Evolutionary conservation across 768 basidiomycete genomes (phyloP).

Genomic region (Leucocoprinus birnbaumii): DNA sequence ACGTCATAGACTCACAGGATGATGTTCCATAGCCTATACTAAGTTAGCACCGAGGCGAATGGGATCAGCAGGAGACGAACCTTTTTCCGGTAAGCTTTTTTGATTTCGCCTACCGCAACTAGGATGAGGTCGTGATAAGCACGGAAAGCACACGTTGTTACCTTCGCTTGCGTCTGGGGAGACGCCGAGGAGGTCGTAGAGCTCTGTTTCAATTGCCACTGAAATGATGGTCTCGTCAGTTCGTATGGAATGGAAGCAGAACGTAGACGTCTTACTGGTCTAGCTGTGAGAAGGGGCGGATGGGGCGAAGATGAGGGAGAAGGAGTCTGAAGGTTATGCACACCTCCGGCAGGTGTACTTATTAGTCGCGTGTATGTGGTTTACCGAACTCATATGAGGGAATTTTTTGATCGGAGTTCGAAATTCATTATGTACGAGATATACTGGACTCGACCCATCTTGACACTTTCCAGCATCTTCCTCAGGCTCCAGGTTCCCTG

Average conservation of each 20-base stretch:
- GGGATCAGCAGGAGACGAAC: constrained; percentile 34
- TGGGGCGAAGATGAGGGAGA: not conserved
- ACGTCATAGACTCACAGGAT: constrained; percentile 54
- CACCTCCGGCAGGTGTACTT: constrained; percentile 11
- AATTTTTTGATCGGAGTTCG: constrained; percentile 35
- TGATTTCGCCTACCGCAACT: constrained; percentile 67
- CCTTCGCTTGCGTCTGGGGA: constrained; percentile 68
- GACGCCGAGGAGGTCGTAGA: constrained; percentile 87
- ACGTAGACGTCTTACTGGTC: constrained; percentile 1
- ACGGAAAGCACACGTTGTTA: constrained; percentile 23
- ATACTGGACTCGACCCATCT: not conserved
- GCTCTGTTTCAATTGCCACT: constrained; percentile 77
- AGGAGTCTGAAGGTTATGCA: constrained; percentile 1
- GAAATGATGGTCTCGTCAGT: not conserved
- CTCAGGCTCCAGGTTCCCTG: too few species aligned
- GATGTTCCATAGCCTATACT: constrained; percentile 77
- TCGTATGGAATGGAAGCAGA: not conserved
- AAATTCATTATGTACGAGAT: constrained; percentile 11
- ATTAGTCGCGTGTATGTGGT: not conserved
- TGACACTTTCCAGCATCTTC: not conserved
- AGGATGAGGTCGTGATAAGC: constrained; percentile 15
- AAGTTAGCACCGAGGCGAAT: constrained; percentile 8
- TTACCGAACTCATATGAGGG: not conserved
- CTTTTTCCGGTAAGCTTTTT: constrained; percentile 93
- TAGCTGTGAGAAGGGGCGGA: not conserved